Base-by-base conservation (phyloP, 1,139 yeast species). In the Pichia sp. region DNA sequence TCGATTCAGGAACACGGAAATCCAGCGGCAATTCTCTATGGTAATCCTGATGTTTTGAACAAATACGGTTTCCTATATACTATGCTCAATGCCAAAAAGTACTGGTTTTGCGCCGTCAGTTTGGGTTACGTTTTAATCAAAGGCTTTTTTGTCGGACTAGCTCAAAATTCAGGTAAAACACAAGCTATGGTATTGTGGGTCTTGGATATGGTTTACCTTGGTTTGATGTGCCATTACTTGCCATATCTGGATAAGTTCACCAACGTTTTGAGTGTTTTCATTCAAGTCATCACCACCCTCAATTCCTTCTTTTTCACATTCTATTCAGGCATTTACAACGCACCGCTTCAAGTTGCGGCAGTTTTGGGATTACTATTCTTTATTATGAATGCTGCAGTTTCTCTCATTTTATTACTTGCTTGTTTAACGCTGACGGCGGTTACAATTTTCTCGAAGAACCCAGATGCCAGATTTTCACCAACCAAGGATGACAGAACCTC, bases 401-500 rank as follows among this genome's bases (percentile, higher is more conserved):
- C 88, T 7, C 72, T 82, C 50, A 69, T 83, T 42, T 66, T 85
- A 47, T 69, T 85, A 59, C 52, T 83, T 40, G 62, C 80, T 66
- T 78, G 82, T 52, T 68, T 84, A 49, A 75, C 75, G 0, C 77
- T 80, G 54, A 73, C 79, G 45, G 62, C 64, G 10, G 65, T 78
- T 57, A 77, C 85, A 33, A 52, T 82, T 1, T 64, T 79, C 49
- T 77, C 86, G 26, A 83, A 81, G 67, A 85, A 84, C 59, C 94
- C 94, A 32, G 95, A 85, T 65, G 79, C 86, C 9, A 77, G 86
- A 62, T 85, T 84, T 62, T 84, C 83, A 40, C 92, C 92, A 23
- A 90, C 90, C 7, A 80, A 71, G 54, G 95, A 85, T 67, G 95
- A 85, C 59, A 76, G 95, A 72, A 77, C 85, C 23, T 82, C 92